Percentiles rank a stretch among this genome's conserved stretches.
phyloP scores from a whole-genome alignment of 176 grass and related monocot genomes.

The Zoysia japonica region DNA sequence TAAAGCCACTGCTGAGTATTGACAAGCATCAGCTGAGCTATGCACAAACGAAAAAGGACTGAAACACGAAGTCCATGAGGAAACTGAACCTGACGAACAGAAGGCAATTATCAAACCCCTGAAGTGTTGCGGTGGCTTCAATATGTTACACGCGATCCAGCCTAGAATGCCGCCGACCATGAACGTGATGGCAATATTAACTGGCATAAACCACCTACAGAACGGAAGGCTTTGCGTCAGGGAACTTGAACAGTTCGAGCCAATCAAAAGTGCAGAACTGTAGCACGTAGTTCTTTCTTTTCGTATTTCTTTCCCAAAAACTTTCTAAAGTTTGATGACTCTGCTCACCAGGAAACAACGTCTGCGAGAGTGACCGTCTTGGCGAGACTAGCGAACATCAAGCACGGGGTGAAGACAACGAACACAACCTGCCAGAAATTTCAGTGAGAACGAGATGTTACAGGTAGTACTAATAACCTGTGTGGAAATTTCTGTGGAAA shows the following conservation, averaged over 20 bases:
- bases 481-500: neutral
- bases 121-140: slow-evolving; percentile 65
- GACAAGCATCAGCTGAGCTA: neutral
- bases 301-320: neutral
- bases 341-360: slow-evolving; percentile 80
- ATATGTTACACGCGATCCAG: slow-evolving; percentile 65
- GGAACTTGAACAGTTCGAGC: neutral
- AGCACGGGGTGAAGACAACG: slow-evolving; percentile 70
- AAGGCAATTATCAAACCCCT: slow-evolving; percentile 64
- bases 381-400: slow-evolving; percentile 75
- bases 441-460: neutral
- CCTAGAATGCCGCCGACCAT: slow-evolving; percentile 62
- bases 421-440: slow-evolving; percentile 69
- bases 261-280: neutral
- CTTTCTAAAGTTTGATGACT: neutral
- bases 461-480: neutral
- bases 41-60: neutral
- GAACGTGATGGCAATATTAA: slow-evolving; percentile 83
- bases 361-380: slow-evolving; percentile 72
- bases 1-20: neutral
- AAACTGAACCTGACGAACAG: slow-evolving; percentile 63
- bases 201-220: slow-evolving; percentile 95
- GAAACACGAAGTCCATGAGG: neutral
- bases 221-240: slow-evolving; percentile 17
- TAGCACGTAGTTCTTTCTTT: neutral